Percentiles rank a stretch among this genome's conserved stretches.
Conservation (phyloP, 208 protist genomes). For the Acanthamoeba culbertsoni region DNA sequence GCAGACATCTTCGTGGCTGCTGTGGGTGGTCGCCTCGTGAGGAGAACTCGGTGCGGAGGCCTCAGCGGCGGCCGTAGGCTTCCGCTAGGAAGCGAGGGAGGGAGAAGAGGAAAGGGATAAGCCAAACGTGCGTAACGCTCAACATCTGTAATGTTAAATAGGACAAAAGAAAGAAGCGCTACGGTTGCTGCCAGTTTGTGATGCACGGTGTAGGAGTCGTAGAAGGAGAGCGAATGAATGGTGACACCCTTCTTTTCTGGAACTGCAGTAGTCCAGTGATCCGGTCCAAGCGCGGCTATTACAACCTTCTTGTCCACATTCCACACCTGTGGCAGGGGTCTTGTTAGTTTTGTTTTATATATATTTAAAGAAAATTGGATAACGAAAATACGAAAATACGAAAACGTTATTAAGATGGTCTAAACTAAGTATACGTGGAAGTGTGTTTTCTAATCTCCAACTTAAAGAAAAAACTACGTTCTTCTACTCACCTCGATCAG, state of each 20-base stretch:
- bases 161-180: too few relatives aligned
- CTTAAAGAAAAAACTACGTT: too few relatives aligned
- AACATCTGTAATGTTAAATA: neutral
- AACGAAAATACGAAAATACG: neutral
- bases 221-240: slow-evolving; percentile 3
- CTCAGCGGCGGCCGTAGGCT: too few relatives aligned
- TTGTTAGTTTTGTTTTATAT: neutral
- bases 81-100: too few relatives aligned
- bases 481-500: slow-evolving; percentile 42
- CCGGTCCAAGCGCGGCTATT: neutral
- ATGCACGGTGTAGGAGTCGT: neutral
- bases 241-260: neutral
- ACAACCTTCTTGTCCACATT: slow-evolving; percentile 24
- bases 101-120: too few relatives aligned
- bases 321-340: neutral
- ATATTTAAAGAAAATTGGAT: neutral
- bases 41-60: too few relatives aligned
- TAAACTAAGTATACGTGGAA: too few relatives aligned
- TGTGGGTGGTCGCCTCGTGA: too few relatives aligned
- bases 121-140: neutral
- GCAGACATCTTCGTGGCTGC: neutral
- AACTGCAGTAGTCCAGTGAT: neutral
- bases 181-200: neutral
- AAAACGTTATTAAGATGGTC: too few relatives aligned
- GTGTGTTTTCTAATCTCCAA: too few relatives aligned